Evolutionary conservation across 2,329 filamentous ascomycete genomes (phyloP).

Genomic region (Penicillium expansum): DNA sequence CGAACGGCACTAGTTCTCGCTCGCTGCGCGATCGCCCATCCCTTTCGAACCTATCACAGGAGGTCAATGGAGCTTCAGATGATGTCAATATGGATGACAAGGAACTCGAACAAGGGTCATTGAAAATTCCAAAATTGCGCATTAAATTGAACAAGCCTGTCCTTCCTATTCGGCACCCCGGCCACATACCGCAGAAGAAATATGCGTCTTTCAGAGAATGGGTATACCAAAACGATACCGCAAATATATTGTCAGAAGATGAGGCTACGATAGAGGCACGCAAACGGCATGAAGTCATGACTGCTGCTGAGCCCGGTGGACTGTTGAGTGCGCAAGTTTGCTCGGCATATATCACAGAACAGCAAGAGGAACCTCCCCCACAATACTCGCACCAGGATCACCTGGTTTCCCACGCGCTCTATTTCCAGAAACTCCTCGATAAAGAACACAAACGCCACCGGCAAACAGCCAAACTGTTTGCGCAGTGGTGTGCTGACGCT

Average conservation of each 20-base stretch:
- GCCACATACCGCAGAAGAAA: slow-evolving; percentile 48
- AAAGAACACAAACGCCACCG: slow-evolving; percentile 77
- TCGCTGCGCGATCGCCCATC: slow-evolving; percentile 29
- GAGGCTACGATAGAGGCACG: slow-evolving; percentile 66
- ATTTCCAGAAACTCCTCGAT: slow-evolving; percentile 76
- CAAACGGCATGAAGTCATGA: slow-evolving; percentile 66
- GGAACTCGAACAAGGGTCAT: slow-evolving; percentile 21
- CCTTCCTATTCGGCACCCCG: slow-evolving; percentile 51
- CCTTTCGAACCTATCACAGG: slow-evolving; percentile 23
- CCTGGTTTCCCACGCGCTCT: slow-evolving; percentile 71
- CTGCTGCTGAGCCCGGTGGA: slow-evolving; percentile 72
- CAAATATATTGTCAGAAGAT: slow-evolving; percentile 53
- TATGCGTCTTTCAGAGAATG: slow-evolving; percentile 62
- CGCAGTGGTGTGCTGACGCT: slow-evolving; percentile 51
- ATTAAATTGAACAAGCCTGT: slow-evolving; percentile 54
- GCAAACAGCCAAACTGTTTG: slow-evolving; percentile 72
- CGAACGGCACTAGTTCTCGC: slow-evolving; percentile 26
- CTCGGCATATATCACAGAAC: slow-evolving; percentile 69
- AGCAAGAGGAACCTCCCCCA: slow-evolving; percentile 67
- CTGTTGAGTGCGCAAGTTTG: slow-evolving; percentile 69
- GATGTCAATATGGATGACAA: slow-evolving; percentile 15
- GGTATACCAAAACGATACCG: slow-evolving; percentile 53
- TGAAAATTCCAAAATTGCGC: slow-evolving; percentile 37
- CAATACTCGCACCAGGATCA: slow-evolving; percentile 90
- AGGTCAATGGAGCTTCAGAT: slow-evolving; percentile 10